Base-by-base conservation (phyloP, 345 rosid genomes). In the Moricandia moricandioides region DNA sequence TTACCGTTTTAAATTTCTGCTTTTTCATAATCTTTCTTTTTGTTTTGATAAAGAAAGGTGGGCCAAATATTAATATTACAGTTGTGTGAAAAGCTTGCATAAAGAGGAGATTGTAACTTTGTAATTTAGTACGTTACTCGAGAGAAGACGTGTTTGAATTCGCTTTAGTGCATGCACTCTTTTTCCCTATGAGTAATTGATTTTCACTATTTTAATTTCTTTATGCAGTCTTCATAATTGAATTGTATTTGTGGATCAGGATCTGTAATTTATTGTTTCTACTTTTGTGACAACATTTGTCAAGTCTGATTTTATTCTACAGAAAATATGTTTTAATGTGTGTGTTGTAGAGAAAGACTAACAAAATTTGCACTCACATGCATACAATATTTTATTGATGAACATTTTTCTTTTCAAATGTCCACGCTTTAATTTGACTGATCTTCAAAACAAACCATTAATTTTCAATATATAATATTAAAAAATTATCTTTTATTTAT, bases 101-200 rank as follows among this genome's bases (percentile, higher is more conserved):
- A 61, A 61, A 75, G 62, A 68, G 26, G 68, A 27, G 73, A 68
- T 24, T 45, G 27, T 30, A 30, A 69, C 70, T 54, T 54, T 76
- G 80, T 30, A 30, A 69, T 65, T 54, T 54, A 69, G 80, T 69
- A 69, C 69, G 79, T 70, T 76, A 55, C 80, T 76, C 80, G 70
- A 76, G 80, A 76, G 80, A 69, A 76, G 75, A 69, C 80, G 70
- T 76, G 74, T 76, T 69, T 69, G 67, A 67, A 74, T 74, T 67
- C 6, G 24, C 24, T 21, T 21, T 21, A 21, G 67, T 74, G 72
- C 72, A 74, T 65, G 47, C 66, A 73, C 29, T 73, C 56, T 5
- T 29, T 29, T 29, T 29, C 31, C 31, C 37, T 33, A 29, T 1
- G 31, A 29, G 31, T 29, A 29, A 29, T 2, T 29, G 31, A 29